A percentile compares a stretch with the other conserved stretches of the same genome.
Evolutionary conservation across 441 rosid species (phyloP).

Genomic region (Pelargonium australe): DNA sequence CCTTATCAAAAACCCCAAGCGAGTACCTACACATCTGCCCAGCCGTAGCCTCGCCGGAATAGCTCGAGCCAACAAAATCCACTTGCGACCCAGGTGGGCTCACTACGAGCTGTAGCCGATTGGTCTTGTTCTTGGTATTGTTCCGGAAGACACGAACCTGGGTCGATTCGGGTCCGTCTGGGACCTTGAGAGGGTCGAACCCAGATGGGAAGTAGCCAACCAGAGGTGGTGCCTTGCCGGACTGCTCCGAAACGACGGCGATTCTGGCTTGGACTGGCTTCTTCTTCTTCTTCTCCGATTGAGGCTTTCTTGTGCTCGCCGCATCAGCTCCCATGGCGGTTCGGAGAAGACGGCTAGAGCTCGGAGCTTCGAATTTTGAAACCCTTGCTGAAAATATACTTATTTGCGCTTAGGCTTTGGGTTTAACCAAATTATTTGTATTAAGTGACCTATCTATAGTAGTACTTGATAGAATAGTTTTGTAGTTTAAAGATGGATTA

Average conservation of each 20-base stretch:
- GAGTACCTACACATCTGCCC: conserved; percentile 58
- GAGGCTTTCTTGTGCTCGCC: background rate
- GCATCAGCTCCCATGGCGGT: conserved; percentile 2
- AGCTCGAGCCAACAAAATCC: conserved; percentile 69
- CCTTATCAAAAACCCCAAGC: conserved; percentile 68
- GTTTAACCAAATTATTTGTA: too few species aligned
- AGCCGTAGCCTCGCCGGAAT: conserved; percentile 53
- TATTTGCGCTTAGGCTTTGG: too few species aligned
- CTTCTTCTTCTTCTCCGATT: background rate
- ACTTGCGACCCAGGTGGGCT: conserved; percentile 46
- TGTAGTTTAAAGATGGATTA: too few species aligned
- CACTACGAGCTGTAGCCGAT: conserved; percentile 62
- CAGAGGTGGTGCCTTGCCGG: conserved; percentile 47
- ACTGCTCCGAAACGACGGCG: conserved; percentile 32
- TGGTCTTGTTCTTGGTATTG: conserved; percentile 15
- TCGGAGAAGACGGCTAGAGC: conserved; percentile 1
- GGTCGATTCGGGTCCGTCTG: conserved; percentile 16
- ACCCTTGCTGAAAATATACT: too few species aligned
- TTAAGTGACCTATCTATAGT: too few species aligned
- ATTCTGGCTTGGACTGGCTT: conserved; percentile 24
- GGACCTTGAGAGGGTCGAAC: conserved; percentile 34
- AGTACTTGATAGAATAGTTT: too few species aligned
- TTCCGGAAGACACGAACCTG: conserved; percentile 47
- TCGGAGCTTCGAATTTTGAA: too few species aligned
- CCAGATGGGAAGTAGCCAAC: conserved; percentile 78